Percentiles rank a stretch among this genome's conserved stretches.
phyloP scores from a whole-genome alignment of 148 eudicot genomes.

The Dysphania ambrosioides region DNA sequence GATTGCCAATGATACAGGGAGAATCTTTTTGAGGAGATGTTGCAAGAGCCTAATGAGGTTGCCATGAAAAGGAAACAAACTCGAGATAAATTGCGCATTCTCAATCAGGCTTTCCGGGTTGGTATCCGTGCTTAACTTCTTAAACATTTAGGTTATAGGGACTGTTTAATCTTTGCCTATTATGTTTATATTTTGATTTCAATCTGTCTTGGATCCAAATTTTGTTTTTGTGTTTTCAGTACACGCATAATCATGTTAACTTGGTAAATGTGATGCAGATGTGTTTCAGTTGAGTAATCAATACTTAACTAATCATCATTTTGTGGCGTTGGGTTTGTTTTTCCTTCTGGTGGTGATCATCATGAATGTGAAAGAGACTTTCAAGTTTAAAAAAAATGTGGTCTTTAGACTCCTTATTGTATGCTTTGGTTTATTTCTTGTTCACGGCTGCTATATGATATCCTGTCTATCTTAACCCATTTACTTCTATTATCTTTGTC shows the following conservation, averaged over 20 bases:
- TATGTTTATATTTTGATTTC: not conserved
- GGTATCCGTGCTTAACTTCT: constrained; percentile 18
- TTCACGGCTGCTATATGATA: not conserved
- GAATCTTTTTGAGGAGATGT: constrained; percentile 86
- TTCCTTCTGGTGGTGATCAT: not conserved
- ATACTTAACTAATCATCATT: too few relatives aligned
- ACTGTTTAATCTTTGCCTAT: not conserved
- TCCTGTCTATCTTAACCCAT: not conserved
- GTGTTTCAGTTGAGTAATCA: not conserved
- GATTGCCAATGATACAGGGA: constrained; percentile 49
- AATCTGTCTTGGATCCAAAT: not conserved
- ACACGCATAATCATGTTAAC: not conserved
- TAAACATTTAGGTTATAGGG: not conserved
- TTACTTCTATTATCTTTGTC: not conserved
- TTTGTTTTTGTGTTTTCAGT: not conserved
- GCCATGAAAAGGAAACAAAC: constrained; percentile 75
- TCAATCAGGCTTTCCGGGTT: constrained; percentile 90
- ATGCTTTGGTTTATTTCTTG: not conserved
- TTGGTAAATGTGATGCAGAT: not conserved
- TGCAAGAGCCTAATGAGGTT: constrained; percentile 90
- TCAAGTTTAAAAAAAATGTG: not conserved
- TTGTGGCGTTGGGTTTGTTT: not conserved
- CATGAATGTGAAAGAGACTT: too few relatives aligned
- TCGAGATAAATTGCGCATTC: constrained; percentile 66
- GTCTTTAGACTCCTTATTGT: not conserved